A percentile compares a stretch with the other conserved stretches of the same genome.
Conservation (phyloP, 2,329 filamentous ascomycete genomes). For the Pseudogymnoascus sp. region DNA sequence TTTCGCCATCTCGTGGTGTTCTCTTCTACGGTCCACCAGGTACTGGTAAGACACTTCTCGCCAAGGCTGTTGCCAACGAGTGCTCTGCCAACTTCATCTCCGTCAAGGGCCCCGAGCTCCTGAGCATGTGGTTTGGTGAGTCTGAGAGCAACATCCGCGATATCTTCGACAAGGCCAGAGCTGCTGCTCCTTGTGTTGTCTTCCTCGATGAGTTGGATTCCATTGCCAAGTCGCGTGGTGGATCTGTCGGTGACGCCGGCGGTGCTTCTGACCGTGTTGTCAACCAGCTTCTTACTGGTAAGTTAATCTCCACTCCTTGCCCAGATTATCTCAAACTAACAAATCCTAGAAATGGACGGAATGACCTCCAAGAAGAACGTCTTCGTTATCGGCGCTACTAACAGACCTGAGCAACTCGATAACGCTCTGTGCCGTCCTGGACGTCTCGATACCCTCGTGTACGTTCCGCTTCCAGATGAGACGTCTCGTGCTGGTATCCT, state of each 20-base stretch:
- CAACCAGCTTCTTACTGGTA: constrained; percentile 96
- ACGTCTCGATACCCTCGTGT: constrained; percentile 96
- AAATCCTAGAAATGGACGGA: constrained; percentile 77
- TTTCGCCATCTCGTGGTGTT: constrained; percentile 95
- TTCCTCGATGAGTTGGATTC: constrained; percentile 99
- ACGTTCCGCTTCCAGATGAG: constrained; percentile 93
- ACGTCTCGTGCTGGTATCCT: constrained; percentile 81
- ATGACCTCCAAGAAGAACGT: constrained; percentile 99
- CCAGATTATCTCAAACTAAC: constrained; percentile 34
- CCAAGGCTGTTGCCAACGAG: constrained; percentile 98
- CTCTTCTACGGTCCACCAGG: constrained; percentile 97
- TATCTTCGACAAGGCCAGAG: constrained; percentile 99
- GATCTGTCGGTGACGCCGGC: constrained; percentile 88
- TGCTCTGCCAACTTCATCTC: constrained; percentile 99
- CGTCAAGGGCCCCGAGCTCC: constrained; percentile 93
- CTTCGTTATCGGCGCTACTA: constrained; percentile 98
- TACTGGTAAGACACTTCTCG: constrained; percentile 99
- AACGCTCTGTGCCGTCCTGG: constrained; percentile 96
- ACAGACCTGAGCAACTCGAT: constrained; percentile 96
- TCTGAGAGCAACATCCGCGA: constrained; percentile 99
- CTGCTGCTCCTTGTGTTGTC: constrained; percentile 93
- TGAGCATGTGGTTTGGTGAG: constrained; percentile 99
- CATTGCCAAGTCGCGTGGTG: constrained; percentile 98
- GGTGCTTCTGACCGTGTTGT: constrained; percentile 99
- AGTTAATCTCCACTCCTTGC: constrained; percentile 32